Conservation (phyloP, 305 asterid species). For the Fraxinus platypoda region DNA sequence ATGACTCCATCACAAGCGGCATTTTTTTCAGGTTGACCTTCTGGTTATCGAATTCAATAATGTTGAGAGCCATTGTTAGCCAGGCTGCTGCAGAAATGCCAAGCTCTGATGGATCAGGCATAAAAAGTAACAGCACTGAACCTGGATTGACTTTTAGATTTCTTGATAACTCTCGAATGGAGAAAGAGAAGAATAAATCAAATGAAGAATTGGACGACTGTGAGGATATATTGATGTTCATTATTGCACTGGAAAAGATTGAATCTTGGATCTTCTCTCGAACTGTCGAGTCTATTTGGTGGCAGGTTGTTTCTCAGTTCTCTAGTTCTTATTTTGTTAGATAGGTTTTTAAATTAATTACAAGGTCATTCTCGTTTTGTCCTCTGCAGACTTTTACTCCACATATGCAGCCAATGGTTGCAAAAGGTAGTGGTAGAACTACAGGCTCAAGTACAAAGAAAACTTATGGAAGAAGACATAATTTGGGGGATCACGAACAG, state of each 20-base stretch:
- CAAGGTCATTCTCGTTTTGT: slow-evolving; percentile 6
- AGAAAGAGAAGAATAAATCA: slow-evolving; percentile 28
- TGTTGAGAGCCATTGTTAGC: slow-evolving; percentile 82
- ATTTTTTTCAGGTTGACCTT: slow-evolving; percentile 66
- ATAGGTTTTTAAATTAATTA: slow-evolving; percentile 16
- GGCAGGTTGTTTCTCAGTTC: slow-evolving; percentile 70
- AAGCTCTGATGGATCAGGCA: slow-evolving; percentile 20
- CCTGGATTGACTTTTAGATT: slow-evolving; percentile 19
- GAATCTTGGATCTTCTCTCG: slow-evolving; percentile 93
- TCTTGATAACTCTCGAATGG: slow-evolving; percentile 10
- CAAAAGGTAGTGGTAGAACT: slow-evolving; percentile 35
- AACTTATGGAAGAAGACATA: slow-evolving; percentile 37
- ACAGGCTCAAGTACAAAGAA: slow-evolving; percentile 40
- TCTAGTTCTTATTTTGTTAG: background rate
- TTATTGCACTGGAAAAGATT: slow-evolving; percentile 65
- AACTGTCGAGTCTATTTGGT: slow-evolving; percentile 87
- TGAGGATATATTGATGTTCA: slow-evolving; percentile 69
- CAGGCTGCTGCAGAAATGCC: slow-evolving; percentile 60
- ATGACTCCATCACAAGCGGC: background rate
- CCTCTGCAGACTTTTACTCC: slow-evolving; percentile 73
- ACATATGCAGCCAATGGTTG: slow-evolving; percentile 65
- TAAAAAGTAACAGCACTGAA: slow-evolving; percentile 17
- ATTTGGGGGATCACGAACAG: slow-evolving; percentile 56
- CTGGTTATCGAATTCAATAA: slow-evolving; percentile 86
- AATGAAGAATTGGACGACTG: slow-evolving; percentile 55